These are phyloP conservation scores for Articulospora tetracladia DNA, from an alignment of 495 filamentous ascomycete species.

Conservation along the genomic window DNA sequence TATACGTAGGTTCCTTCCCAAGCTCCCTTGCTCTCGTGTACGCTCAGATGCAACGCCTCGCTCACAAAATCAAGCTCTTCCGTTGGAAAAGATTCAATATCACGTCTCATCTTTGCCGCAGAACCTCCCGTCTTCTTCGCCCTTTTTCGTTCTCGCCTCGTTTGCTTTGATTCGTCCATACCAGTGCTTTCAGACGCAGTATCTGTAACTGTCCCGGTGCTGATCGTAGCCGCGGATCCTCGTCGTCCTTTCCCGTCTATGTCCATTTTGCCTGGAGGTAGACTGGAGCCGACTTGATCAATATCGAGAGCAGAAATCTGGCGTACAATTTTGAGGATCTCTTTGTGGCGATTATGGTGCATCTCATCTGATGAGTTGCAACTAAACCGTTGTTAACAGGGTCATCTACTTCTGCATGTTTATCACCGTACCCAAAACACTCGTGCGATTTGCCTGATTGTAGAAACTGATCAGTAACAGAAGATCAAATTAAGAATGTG, in stretches of 20 bases:
- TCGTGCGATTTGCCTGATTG: conserved; percentile 23
- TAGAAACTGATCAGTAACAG: neutral
- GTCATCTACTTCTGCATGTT: neutral
- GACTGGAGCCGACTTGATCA: neutral
- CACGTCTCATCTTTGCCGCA: neutral
- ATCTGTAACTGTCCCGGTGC: conserved; percentile 6
- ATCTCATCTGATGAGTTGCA: conserved; percentile 25
- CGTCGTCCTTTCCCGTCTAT: neutral
- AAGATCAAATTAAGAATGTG: no score
- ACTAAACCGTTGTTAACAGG: conserved; percentile 12
- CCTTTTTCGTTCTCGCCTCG: conserved; percentile 16
- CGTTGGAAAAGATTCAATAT: conserved; percentile 12
- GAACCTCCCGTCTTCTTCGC: conserved; percentile 8
- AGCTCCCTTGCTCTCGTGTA: conserved; percentile 22
- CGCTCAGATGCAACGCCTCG: conserved; percentile 20
- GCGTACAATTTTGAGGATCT: conserved; percentile 20
- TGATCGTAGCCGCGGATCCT: neutral
- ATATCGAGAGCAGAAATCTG: conserved; percentile 12
- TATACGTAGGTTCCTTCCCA: conserved; percentile 21
- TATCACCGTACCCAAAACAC: conserved; percentile 21
- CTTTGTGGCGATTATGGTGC: conserved; percentile 25
- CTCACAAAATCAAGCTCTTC: conserved; percentile 23
- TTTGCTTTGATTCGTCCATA: neutral
- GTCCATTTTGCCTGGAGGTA: neutral
- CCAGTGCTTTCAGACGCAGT: conserved; percentile 4